These are phyloP conservation scores for Typha latifolia DNA, from an alignment of 176 grass and related monocot genomes.

Conservation along the genomic window DNA sequence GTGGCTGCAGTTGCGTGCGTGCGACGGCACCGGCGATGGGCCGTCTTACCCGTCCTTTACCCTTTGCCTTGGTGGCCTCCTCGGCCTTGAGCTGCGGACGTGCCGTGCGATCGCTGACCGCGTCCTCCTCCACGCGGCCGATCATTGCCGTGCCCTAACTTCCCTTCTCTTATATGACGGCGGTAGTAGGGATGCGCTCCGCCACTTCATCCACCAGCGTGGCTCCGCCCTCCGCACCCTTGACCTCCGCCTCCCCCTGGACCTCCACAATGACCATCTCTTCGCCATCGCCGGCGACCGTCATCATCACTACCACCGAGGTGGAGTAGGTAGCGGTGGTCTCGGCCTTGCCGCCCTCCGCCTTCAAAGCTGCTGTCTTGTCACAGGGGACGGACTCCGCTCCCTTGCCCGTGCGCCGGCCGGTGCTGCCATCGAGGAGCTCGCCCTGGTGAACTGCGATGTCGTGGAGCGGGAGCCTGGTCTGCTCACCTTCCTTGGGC, in stretches of 20 bases:
- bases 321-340: neutral
- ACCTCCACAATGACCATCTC: constrained; percentile 88
- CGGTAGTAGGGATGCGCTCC: constrained; percentile 63
- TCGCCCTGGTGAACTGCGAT: constrained; percentile 80
- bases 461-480: constrained; percentile 69
- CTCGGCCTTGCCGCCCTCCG: constrained; percentile 40
- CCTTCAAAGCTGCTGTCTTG: constrained; percentile 82
- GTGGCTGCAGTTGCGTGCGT: constrained; percentile 77
- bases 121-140: constrained; percentile 67
- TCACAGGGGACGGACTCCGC: constrained; percentile 74
- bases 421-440: constrained; percentile 62
- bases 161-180: constrained; percentile 85
- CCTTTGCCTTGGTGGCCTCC: constrained; percentile 33
- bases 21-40: constrained; percentile 65
- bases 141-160: constrained; percentile 39
- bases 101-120: constrained; percentile 74
- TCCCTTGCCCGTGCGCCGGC: constrained; percentile 53
- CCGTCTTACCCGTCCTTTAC: constrained; percentile 34
- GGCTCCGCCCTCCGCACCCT: constrained; percentile 45
- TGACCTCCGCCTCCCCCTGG: constrained; percentile 85
- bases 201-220: constrained; percentile 67
- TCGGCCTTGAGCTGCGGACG: constrained; percentile 71
- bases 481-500: constrained; percentile 65
- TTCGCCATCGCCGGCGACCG: constrained; percentile 40
- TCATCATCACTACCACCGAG: neutral